Evolutionary conservation across 352 stramenopile genomes (phyloP).

Genomic region (Pythium periplocum): DNA sequence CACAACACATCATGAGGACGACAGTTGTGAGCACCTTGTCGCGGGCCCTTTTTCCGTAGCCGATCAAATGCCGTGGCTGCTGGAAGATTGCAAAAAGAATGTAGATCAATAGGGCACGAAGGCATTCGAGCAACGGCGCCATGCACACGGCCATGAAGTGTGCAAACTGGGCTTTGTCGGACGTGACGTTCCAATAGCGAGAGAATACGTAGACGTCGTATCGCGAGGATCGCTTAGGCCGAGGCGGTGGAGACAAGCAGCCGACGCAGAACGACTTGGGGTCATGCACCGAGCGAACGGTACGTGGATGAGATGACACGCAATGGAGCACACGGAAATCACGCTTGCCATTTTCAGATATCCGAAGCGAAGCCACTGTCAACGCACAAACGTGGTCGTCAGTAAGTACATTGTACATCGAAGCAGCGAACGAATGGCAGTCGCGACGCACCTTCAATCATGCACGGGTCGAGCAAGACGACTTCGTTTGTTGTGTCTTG

Average conservation of each 20-base stretch:
- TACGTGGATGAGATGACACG: constrained; percentile 39
- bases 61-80: constrained; percentile 13
- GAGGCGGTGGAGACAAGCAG: constrained; percentile 46
- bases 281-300: constrained; percentile 14
- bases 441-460: constrained; percentile 46
- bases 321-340: constrained; percentile 79
- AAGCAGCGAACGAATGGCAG: background rate
- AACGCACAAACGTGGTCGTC: too few relatives aligned
- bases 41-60: constrained; percentile 16
- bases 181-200: constrained; percentile 78
- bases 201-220: constrained; percentile 77
- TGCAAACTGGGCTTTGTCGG: constrained; percentile 59
- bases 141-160: constrained; percentile 61
- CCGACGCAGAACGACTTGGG: constrained; percentile 54
- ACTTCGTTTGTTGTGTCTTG: constrained; percentile 44
- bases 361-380: constrained; percentile 58
- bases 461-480: constrained; percentile 64
- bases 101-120: constrained; percentile 66
- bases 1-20: constrained; percentile 47
- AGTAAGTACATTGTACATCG: too few relatives aligned
- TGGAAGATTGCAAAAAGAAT: constrained; percentile 53
- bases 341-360: constrained; percentile 53
- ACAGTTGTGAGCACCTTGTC: constrained; percentile 39
- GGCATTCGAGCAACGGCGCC: constrained; percentile 57
- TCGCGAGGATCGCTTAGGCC: constrained; percentile 14